A percentile compares a stretch with the other conserved stretches of the same genome.
These are phyloP conservation scores for Septoria linicola DNA, from an alignment of 2,329 filamentous ascomycete species.

Conservation along the genomic window DNA sequence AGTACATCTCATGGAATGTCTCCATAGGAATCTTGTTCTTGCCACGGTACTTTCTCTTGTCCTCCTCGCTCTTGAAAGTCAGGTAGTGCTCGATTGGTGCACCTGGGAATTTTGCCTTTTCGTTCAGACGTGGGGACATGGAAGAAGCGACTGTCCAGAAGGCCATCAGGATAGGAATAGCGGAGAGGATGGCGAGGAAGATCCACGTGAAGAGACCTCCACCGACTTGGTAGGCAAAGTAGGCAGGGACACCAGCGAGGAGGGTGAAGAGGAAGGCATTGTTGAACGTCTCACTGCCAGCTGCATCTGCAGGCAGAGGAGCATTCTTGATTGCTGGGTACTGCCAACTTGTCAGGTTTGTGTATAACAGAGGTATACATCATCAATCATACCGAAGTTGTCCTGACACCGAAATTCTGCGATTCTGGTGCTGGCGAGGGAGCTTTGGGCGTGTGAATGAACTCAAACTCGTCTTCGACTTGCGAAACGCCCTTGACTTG, in stretches of 20 bases:
- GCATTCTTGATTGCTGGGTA: constrained; percentile 90
- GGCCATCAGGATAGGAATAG: constrained; percentile 72
- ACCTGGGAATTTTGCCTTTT: constrained; percentile 84
- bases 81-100: constrained; percentile 89
- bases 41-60: constrained; percentile 68
- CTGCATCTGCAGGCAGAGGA: constrained; percentile 84
- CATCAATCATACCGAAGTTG: constrained; percentile 52
- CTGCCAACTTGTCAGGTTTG: constrained; percentile 46
- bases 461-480: constrained; percentile 62
- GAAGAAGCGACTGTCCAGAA: constrained; percentile 82
- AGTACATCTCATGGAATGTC: constrained; percentile 98
- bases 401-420: constrained; percentile 60
- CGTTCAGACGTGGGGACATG: constrained; percentile 84
- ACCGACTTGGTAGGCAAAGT: constrained; percentile 76
- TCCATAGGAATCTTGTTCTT: constrained; percentile 82
- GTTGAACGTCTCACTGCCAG: constrained; percentile 83
- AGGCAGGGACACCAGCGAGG: constrained; percentile 70
- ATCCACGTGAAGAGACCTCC: constrained; percentile 84
- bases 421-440: constrained; percentile 54
- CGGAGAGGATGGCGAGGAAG: constrained; percentile 78
- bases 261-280: constrained; percentile 72
- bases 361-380: constrained; percentile 10
- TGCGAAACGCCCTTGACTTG: constrained; percentile 26
- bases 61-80: constrained; percentile 66
- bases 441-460: constrained; percentile 60